Evolutionary conservation across 768 basidiomycete species (phyloP).

Genomic region (Termitomyces sp.): DNA sequence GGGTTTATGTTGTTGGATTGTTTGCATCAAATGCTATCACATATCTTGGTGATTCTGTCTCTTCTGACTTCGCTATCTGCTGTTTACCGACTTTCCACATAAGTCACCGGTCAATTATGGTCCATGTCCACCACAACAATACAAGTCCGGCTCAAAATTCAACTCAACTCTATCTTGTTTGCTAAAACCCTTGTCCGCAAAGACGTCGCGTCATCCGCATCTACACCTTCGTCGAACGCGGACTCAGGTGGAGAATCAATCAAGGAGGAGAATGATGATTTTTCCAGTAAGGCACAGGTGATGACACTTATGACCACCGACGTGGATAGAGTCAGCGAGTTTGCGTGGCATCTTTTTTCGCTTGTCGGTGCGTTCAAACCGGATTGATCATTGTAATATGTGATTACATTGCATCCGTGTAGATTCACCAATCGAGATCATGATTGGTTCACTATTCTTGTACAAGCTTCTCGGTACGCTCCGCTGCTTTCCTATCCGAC

Average conservation of each 20-base stretch:
- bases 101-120: constrained; percentile 69
- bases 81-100: not conserved
- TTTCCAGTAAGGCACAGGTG: constrained; percentile 70
- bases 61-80: not conserved
- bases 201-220: constrained; percentile 67
- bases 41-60: constrained; percentile 23
- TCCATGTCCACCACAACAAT: constrained; percentile 61
- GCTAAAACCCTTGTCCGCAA: constrained; percentile 84
- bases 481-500: constrained; percentile 1
- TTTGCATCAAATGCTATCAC: constrained; percentile 26
- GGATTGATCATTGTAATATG: not conserved
- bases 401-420: not conserved
- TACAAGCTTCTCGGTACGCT: constrained; percentile 67
- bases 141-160: constrained; percentile 64
- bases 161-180: constrained; percentile 81
- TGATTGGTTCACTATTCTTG: constrained; percentile 68
- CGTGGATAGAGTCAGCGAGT: constrained; percentile 84
- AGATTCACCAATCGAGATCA: constrained; percentile 78
- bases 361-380: constrained; percentile 46
- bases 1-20: constrained; percentile 47
- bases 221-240: constrained; percentile 18
- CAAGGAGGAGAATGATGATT: constrained; percentile 44
- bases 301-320: constrained; percentile 98
- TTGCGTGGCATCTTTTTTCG: constrained; percentile 72
- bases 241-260: constrained; percentile 3